A percentile compares a stretch with the other conserved stretches of the same genome.
Conservation (phyloP, 805 yeast genomes). For the Pichia rugopelliculosa region DNA sequence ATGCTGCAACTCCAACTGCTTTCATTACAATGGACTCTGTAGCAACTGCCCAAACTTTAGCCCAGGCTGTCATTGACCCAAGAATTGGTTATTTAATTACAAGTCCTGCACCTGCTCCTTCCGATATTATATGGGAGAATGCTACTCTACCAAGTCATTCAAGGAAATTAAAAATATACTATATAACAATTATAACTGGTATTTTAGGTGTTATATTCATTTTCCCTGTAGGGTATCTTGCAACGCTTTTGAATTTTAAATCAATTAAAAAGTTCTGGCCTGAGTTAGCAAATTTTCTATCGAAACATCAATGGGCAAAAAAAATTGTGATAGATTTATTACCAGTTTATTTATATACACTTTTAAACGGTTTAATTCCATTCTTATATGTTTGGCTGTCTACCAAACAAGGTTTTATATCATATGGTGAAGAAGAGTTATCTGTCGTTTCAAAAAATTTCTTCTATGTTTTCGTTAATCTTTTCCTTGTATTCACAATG, state of each 20-base stretch:
- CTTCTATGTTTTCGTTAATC: constrained; percentile 87
- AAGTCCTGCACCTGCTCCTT: constrained; percentile 89
- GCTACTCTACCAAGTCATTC: constrained; percentile 73
- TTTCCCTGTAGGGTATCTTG: constrained; percentile 77
- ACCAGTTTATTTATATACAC: constrained; percentile 86
- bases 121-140: constrained; percentile 90
- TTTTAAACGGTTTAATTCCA: constrained; percentile 77
- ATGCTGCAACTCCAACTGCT: constrained; percentile 82
- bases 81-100: constrained; percentile 78
- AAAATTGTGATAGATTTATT: constrained; percentile 78
- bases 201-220: constrained; percentile 65
- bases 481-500: constrained; percentile 88
- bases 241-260: constrained; percentile 72
- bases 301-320: constrained; percentile 62
- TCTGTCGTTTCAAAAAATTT: constrained; percentile 88
- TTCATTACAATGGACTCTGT: constrained; percentile 93
- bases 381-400: constrained; percentile 81
- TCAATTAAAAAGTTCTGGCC: constrained; percentile 82
- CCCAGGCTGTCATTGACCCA: constrained; percentile 92
- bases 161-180: constrained; percentile 54
- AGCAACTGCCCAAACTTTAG: constrained; percentile 93
- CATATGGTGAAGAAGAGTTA: constrained; percentile 87
- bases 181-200: constrained; percentile 61
- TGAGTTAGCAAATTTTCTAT: constrained; percentile 58
- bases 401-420: constrained; percentile 77